Evolutionary conservation across 2,329 filamentous ascomycete species (phyloP).

Genomic region (Diatrype stigma): DNA sequence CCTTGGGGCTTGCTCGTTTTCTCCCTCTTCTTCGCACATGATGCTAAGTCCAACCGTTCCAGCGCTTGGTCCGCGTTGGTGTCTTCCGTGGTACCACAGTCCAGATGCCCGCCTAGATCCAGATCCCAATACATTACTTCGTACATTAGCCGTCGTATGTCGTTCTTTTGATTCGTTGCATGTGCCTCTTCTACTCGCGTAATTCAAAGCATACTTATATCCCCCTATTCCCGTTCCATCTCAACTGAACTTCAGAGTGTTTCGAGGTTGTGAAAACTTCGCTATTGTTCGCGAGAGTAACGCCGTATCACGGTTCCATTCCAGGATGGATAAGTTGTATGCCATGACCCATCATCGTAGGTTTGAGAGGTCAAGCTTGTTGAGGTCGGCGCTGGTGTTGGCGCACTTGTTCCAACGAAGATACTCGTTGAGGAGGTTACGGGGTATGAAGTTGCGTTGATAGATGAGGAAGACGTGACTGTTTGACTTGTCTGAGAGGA

Average conservation of each 20-base stretch:
- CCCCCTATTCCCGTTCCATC: no score
- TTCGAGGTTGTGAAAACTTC: neutral
- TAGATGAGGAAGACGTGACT: neutral
- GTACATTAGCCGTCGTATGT: constrained; percentile 6
- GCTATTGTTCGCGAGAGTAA: constrained; percentile 4
- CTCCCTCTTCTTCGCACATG: neutral
- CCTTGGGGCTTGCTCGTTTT: neutral
- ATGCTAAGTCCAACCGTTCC: constrained; percentile 15
- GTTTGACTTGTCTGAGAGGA: neutral
- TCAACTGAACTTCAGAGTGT: no score
- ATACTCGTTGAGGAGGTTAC: constrained; percentile 1
- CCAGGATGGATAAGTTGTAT: constrained; percentile 41
- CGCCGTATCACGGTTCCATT: constrained; percentile 32
- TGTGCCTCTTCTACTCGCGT: constrained; percentile 1
- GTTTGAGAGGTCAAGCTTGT: constrained; percentile 14
- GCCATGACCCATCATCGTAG: constrained; percentile 42
- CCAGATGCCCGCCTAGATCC: neutral
- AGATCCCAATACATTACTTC: constrained; percentile 13
- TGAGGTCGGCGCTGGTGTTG: constrained; percentile 2
- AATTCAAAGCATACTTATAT: neutral
- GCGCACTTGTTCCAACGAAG: neutral
- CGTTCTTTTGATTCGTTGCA: neutral
- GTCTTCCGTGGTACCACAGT: constrained; percentile 6
- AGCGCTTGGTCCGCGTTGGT: constrained; percentile 23
- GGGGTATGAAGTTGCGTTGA: neutral